Percentiles rank a stretch among this genome's conserved stretches.
Conservation (phyloP, 2,329 filamentous ascomycete genomes). For the Arthrobotrys sinensis region DNA sequence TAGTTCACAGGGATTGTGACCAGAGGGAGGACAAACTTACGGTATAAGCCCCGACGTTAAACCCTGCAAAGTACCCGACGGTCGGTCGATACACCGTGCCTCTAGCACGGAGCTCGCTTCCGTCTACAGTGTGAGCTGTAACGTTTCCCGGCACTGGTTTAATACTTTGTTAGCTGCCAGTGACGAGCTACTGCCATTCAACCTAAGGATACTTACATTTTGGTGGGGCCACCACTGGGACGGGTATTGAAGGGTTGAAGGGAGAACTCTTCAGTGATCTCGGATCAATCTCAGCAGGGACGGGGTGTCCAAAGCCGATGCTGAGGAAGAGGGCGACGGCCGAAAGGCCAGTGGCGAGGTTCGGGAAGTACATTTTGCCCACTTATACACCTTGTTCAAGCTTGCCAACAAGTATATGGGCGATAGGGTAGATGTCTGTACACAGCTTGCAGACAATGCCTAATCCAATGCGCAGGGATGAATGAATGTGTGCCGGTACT, state of each 20-base stretch:
- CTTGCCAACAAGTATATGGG: not conserved
- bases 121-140: not conserved
- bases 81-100: slow-evolving; percentile 57
- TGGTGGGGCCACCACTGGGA: slow-evolving; percentile 42
- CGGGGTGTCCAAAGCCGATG: slow-evolving; percentile 16
- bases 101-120: slow-evolving; percentile 38
- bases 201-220: slow-evolving; percentile 24
- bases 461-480: not conserved
- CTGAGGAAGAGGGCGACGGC: slow-evolving; percentile 13
- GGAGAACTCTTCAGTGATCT: slow-evolving; percentile 35
- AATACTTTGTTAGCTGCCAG: not conserved
- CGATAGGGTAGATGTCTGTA: not conserved
- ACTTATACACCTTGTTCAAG: not conserved
- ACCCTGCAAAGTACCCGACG: slow-evolving; percentile 62
- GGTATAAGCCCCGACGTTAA: slow-evolving; percentile 63
- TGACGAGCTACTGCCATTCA: not conserved
- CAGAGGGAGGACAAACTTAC: slow-evolving; percentile 21
- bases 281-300: slow-evolving; percentile 34
- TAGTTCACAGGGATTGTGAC: not conserved
- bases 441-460: not conserved
- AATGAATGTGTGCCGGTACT: too few species aligned
- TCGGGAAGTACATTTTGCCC: not conserved
- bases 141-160: slow-evolving; percentile 13
- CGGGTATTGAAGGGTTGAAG: slow-evolving; percentile 54
- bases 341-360: not conserved